Evolutionary conservation across 306 rosid species (phyloP), one percentile per base, ranked within the genome.

Genomic region (Luffa aegyptiaca): DNA sequence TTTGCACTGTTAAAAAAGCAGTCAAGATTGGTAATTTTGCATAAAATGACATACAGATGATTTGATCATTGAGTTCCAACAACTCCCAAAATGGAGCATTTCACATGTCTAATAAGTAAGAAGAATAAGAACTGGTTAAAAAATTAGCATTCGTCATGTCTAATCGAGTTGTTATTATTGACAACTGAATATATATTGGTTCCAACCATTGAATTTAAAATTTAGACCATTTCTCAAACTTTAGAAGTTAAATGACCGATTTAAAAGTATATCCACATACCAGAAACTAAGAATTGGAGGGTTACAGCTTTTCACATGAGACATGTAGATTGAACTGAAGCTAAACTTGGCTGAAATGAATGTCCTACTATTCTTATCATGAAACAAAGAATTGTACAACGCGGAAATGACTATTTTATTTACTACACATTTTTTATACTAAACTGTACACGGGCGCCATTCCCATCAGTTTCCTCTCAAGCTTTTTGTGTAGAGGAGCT

Each of bases 381-480:
- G 78, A 64, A 46, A 61, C 58, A 68, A 73, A 72, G 64, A 82
- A 81, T 78, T 71, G 51, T 71, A 81, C 68, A 87, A 83, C 84
- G 72, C 88, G 86, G 89, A 92, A 55, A 58, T 88, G 46, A 9
- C 59, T 78, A 39, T 45, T 26, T 82, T 84, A 82, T 65, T 80
- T 75, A 62, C 80, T 80, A 80, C 55, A 64, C 84, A 80, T 77
- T 82, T 82, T 36, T 78, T 77, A 35, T 75, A 81, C 84, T 80
- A 51, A 81, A 84, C 93, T 92, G 92, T 92, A 94, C 96, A 94
- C 86, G 46, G 83, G 80, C 75, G 82, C 77, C 80, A 84, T 31
- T 82, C 82, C 81, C 73, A 81, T 73, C 77, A 75, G 75, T 53
- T 78, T 76, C 82, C 79, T 42, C 73, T 86, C 48, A 16, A 33